Base-by-base conservation (phyloP, 1,139 yeast genomes). In the Blastobotrys illinoisensis region DNA sequence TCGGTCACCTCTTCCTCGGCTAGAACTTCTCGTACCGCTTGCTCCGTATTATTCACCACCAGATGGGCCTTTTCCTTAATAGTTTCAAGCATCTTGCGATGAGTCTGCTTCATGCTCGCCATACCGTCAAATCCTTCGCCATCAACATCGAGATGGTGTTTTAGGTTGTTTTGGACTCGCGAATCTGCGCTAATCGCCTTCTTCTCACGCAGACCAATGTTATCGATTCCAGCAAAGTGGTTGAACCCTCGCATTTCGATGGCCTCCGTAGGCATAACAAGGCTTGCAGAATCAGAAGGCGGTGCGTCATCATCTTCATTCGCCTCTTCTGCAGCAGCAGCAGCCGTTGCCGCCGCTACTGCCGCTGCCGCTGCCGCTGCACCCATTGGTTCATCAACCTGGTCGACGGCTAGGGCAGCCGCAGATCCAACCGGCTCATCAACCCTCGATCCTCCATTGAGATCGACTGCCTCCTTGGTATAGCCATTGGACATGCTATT, bases 141-240 rank as follows among this genome's bases (percentile, higher is more conserved):
- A 9, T 74, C 79, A 11, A 90, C 95, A 68, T 91, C 97, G 18
- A 74, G 73, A 55, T 76, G 73, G 67, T 91, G 97, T 20, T 69
- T 71, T 11, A 74, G 74, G 64, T 79, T 87, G 50, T 83, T 83
- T 54, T 85, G 85, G 47, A 91, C 85, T 65, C 98, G 79, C 0
- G 89, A 79, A 70, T 91, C 98, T 1, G 83, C 78, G 18, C 96
- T 88, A 55, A 83, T 81, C 56, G 85, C 82, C 73, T 91, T 91
- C 67, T 81, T 83, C 58, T 90, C 97, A 58, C 96, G 76, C 36
- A 91, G 80, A 52, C 98, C 98, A 53, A 75, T 74, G 65, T 91
- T 91, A 32, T 89, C 96, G 58, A 81, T 87, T 24, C 97, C 97
- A 0, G 96, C 93, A 63, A 95, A 78, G 65, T 88, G 84, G 68